Conservation (phyloP, 441 rosid species). For the Erysimum cheiri region DNA sequence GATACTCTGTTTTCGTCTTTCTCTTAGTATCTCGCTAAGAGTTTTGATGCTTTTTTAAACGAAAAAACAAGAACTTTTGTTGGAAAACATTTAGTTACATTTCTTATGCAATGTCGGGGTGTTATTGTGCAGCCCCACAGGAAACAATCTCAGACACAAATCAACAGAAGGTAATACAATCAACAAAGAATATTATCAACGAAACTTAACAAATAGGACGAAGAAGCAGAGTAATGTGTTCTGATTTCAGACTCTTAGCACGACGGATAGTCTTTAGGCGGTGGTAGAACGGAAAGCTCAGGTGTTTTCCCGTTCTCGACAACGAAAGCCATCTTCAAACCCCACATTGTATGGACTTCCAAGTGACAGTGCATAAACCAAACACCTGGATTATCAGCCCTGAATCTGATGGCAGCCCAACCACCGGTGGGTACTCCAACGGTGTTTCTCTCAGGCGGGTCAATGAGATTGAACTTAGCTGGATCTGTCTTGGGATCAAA, state of each 20-base stretch:
- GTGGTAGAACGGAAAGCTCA: constrained; percentile 52
- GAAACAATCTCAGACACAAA: constrained; percentile 38
- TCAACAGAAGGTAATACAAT: constrained; percentile 24
- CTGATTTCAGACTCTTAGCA: constrained; percentile 41
- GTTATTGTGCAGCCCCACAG: constrained; percentile 26
- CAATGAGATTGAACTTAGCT: constrained; percentile 60
- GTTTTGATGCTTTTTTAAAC: constrained; percentile 21
- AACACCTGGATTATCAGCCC: constrained; percentile 73
- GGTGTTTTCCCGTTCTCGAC: constrained; percentile 56
- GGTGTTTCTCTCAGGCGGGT: constrained; percentile 59
- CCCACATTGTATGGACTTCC: constrained; percentile 65
- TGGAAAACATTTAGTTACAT: constrained; percentile 33
- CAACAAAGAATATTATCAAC: constrained; percentile 29
- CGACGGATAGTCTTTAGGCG: constrained; percentile 53
- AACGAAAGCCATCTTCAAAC: constrained; percentile 61
- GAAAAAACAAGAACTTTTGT: constrained; percentile 4
- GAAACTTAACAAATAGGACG: constrained; percentile 14
- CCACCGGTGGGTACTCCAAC: constrained; percentile 64
- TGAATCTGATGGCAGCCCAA: constrained; percentile 70
- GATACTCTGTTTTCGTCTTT: constrained; percentile 28
- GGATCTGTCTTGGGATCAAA: constrained; percentile 58
- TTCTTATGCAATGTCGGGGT: constrained; percentile 31
- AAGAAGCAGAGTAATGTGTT: constrained; percentile 13
- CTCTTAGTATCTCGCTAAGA: constrained; percentile 36
- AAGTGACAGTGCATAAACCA: constrained; percentile 69